phyloP scores from a whole-genome alignment of 345 rosid genomes.

The Rhodamnia argentea region DNA sequence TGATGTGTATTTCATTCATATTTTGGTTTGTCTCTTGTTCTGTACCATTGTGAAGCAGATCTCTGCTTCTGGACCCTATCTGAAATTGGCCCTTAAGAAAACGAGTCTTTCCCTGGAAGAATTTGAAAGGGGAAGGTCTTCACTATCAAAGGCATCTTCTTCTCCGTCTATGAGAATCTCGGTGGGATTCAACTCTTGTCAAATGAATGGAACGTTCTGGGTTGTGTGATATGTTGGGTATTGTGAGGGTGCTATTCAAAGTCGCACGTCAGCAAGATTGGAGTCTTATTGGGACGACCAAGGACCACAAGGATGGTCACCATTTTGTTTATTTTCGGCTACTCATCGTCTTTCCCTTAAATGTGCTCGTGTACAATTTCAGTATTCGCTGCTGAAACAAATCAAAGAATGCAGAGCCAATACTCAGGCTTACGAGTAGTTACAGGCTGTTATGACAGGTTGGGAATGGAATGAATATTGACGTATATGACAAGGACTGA shows the following conservation, averaged over 20 bases:
- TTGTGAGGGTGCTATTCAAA: no score
- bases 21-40: not conserved
- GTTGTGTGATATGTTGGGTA: no score
- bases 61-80: not conserved
- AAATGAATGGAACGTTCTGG: no score
- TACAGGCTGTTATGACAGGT: not conserved
- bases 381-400: not conserved
- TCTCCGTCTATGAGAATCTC: not conserved
- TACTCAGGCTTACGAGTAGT: not conserved
- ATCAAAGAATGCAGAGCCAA: not conserved
- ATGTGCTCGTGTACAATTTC: not conserved
- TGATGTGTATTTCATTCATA: not conserved
- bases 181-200: no score
- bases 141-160: not conserved
- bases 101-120: not conserved
- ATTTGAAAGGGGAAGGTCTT: not conserved
- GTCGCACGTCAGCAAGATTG: no score
- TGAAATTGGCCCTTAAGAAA: not conserved
- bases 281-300: no score
- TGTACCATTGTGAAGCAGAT: not conserved
- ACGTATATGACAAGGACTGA: not conserved
- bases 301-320: no score
- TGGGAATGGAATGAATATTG: not conserved
- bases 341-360: not conserved
- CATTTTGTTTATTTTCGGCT: no score